These are phyloP conservation scores for Boechera retrofracta DNA, from an alignment of 345 rosid genomes.

Conservation along the genomic window DNA sequence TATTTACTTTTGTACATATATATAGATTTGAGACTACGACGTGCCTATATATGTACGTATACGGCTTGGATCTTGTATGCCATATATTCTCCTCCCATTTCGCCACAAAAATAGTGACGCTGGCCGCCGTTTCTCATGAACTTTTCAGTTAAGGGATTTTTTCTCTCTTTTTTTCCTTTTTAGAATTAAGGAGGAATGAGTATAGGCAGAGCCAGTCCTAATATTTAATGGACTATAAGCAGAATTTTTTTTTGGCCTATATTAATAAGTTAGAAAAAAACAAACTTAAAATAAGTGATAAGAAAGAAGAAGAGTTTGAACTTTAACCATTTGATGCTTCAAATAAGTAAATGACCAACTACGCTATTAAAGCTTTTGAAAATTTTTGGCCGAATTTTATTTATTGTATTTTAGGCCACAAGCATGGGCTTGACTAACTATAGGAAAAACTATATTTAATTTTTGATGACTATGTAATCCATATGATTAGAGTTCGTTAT, in stretches of 20 bases:
- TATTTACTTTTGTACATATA: constrained; percentile 4
- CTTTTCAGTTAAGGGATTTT: background rate
- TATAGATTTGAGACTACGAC: constrained; percentile 18
- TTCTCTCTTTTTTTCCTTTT: background rate
- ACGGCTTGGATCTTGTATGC: constrained; percentile 31
- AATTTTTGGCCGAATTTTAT: too few species aligned
- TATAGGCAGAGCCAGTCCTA: background rate
- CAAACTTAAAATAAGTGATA: too few species aligned
- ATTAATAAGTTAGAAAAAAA: too few species aligned
- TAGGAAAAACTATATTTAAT: background rate
- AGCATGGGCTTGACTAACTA: too few species aligned
- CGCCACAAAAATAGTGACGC: constrained; percentile 8
- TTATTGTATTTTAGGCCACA: too few species aligned
- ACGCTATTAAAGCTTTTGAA: too few species aligned
- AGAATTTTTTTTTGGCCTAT: too few species aligned
- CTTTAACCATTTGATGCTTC: too few species aligned
- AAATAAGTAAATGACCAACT: too few species aligned
- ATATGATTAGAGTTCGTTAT: background rate
- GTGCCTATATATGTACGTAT: constrained; percentile 11
- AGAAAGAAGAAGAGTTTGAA: too few species aligned
- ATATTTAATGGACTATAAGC: too few species aligned
- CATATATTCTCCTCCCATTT: constrained; percentile 1
- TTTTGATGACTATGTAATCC: background rate
- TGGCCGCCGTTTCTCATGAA: background rate
- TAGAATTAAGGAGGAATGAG: background rate